Evolutionary conservation across 2,329 filamentous ascomycete genomes (phyloP), one percentile per base, ranked within the genome.

Genomic region (Fusarium albosuccineum): DNA sequence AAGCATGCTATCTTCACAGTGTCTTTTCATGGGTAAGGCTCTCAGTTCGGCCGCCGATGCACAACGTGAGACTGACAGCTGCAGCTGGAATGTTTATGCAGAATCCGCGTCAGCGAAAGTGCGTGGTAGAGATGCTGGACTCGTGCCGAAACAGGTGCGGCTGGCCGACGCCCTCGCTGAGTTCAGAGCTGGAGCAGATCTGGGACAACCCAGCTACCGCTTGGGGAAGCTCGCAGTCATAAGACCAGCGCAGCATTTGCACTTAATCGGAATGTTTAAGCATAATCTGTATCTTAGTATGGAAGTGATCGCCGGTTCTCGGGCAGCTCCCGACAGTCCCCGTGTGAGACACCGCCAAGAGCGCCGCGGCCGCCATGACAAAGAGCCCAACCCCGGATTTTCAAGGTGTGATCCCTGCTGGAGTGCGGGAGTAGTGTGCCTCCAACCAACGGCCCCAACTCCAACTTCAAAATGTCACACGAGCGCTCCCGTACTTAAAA

Each of bases 1-100:
- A 1, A 77, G 78, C n/a, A 71, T 83, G 10, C 70, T 83, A 56
- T 82, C 78, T 1, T 81, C 80, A 1, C 81, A 83, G 58, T 83
- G 80, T 53, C 66, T 83, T 0, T 84, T 70, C 3, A 65, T 70
- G 1, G 67, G 67, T 70, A 46, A 3, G 63, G 4, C 1, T 10
- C 6, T 34, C 26, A 17, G 4, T 8, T 11, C 41, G 30, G 5
- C n/a, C 22, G 16, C 5, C 6, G 30, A 39, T 17, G 14, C 11
- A 33, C 14, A 40, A n/a, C 11, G 9, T 26, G 9, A 2, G 16
- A n/a, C 5, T 42, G 5, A 40, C 22, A 2, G 3, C 1, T 7
- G 5, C 13, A 69, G 67, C 67, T 4, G 67, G 67, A 2, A 41
- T 69, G 45, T 69, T 69, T 5, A 69, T 64, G 60, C 67, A 72